These are phyloP conservation scores for Gossypium anomalum DNA, from an alignment of 345 rosid genomes.

Conservation along the genomic window DNA sequence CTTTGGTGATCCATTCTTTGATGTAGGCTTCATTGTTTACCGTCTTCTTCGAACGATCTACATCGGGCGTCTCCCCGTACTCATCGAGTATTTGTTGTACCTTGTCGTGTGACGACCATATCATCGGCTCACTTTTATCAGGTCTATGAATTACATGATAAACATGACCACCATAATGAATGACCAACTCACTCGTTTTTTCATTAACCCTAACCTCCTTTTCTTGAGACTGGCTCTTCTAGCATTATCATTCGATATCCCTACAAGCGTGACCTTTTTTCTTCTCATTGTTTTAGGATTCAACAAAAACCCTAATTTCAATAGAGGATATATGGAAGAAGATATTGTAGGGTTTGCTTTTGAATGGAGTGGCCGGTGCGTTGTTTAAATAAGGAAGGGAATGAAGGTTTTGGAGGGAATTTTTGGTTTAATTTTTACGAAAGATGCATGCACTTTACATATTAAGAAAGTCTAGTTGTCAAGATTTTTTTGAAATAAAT, in stretches of 20 bases:
- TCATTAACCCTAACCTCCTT: conserved; percentile 36
- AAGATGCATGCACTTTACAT: not conserved
- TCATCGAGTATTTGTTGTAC: conserved; percentile 16
- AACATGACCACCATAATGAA: conserved; percentile 31
- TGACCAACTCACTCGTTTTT: conserved; percentile 44
- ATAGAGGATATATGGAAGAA: no score
- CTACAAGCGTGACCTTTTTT: conserved; percentile 40
- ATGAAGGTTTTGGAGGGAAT: no score
- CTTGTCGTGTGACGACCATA: conserved; percentile 29
- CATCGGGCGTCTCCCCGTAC: conserved; percentile 13
- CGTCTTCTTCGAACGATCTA: conserved; percentile 34
- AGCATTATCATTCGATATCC: conserved; percentile 32
- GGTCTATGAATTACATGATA: conserved; percentile 35
- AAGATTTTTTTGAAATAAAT: conserved; percentile 2
- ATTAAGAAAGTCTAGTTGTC: conserved; percentile 9
- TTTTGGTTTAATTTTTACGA: not conserved
- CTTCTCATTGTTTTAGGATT: conserved; percentile 31
- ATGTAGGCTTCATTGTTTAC: conserved; percentile 31
- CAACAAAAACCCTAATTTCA: not conserved
- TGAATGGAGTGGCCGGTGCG: no score
- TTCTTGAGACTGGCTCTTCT: conserved; percentile 48
- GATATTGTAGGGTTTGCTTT: not conserved
- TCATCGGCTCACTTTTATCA: conserved; percentile 26
- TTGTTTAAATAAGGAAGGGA: not conserved
- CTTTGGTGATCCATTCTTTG: conserved; percentile 22